Conservation (phyloP, 345 rosid species). For the Pseudoturritis turrita region DNA sequence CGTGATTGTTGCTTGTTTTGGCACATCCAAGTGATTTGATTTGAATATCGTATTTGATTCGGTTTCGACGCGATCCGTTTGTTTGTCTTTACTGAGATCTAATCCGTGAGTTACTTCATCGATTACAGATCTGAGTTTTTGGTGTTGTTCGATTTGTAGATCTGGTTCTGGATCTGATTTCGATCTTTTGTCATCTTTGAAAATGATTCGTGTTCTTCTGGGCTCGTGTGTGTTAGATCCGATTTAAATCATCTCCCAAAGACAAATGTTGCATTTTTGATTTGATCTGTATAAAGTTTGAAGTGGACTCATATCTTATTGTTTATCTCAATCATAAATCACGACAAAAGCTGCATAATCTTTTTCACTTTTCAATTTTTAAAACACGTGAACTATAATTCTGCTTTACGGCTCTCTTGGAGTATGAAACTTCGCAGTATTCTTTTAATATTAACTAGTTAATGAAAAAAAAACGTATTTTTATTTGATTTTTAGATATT, state of each 20-base stretch:
- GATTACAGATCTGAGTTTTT: conserved; percentile 20
- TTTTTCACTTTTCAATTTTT: neutral
- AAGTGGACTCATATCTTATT: neutral
- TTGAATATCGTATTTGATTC: neutral
- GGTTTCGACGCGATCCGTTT: neutral
- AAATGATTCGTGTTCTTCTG: conserved; percentile 10
- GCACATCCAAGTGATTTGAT: neutral
- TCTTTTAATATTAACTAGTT: neutral
- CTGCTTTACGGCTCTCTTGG: neutral
- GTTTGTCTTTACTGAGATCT: conserved; percentile 16
- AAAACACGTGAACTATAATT: conserved; percentile 4
- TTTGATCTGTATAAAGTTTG: neutral
- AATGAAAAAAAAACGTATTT: neutral
- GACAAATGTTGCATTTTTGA: neutral
- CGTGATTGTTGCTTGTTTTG: neutral
- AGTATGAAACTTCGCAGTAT: neutral
- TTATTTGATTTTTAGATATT: neutral
- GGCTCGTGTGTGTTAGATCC: conserved; percentile 19
- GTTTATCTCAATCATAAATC: conserved; percentile 13
- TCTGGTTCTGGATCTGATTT: conserved; percentile 27
- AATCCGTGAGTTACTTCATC: conserved; percentile 2
- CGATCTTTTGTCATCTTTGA: conserved; percentile 7
- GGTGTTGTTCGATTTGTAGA: conserved; percentile 11
- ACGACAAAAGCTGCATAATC: conserved; percentile 3
- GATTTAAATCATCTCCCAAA: neutral